Evolutionary conservation across 495 filamentous ascomycete genomes (phyloP), one percentile per base, ranked within the genome.

Genomic region (Talaromyces nanjingensis): DNA sequence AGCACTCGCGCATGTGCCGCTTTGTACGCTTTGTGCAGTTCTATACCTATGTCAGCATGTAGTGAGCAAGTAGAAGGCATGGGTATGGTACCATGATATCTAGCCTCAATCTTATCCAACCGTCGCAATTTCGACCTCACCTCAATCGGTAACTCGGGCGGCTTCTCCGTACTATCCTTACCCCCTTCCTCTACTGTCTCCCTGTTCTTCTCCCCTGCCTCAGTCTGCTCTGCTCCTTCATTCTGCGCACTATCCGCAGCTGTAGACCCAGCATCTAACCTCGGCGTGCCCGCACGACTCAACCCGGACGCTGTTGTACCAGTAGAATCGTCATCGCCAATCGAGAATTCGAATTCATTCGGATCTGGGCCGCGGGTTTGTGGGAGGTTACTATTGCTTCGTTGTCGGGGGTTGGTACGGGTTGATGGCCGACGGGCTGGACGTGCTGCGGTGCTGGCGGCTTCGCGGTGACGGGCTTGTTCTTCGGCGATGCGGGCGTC

Each of bases 1-100:
- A 87, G 81, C 31, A 91, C 90, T 31, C 91, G 86, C 31, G 91
- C 86, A 76, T 98, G 94, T 4, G 93, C 93, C 57, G 90, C 85
- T 57, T 91, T 87, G 73, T 98, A 98, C 2, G 92, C 94, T 47
- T 91, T 89, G 59, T 98, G 81, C 0, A 98, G 82, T 68, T 98
- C 94, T 96, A 65, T 9, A 0, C 0, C 29, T 3, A 60, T 6
- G 49, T 11, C 25, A 56, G 27, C 22, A 27, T 65, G 67, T 47
- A 70, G 67, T n/a, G 45, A n/a, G 29, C 33, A n/a, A 5, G n/a
- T 34, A 25, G 16, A 11, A 63, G 59, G n/a, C 4, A 34, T 18
- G 9, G 22, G n/a, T 22, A 6, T 63, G 79, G 53, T 82, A 93
- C 92, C 92, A 71, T 89, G 84, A 73, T 97, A 97, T 67, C 87